phyloP scores from a whole-genome alignment of 2,329 filamentous ascomycete species.

The Colletotrichum sp. region DNA sequence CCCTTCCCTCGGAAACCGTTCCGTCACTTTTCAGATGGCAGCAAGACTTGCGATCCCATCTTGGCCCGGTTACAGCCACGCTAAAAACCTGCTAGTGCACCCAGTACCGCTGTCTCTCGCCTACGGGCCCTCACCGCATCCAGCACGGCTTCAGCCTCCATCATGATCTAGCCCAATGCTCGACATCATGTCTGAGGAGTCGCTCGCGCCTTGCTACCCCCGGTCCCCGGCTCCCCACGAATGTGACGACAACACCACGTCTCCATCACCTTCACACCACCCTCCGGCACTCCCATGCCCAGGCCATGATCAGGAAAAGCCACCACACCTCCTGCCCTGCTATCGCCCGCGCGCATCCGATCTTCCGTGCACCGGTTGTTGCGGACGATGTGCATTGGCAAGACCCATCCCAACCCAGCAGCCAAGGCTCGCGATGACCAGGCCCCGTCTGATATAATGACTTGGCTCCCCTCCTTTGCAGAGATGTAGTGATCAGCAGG shows the following conservation, averaged over 20 bases:
- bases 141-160: not conserved
- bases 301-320: not conserved
- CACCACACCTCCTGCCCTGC: not conserved
- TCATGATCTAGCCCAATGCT: not conserved
- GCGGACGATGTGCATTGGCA: constrained; percentile 1
- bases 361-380: constrained; percentile 10
- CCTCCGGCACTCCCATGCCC: constrained; percentile 11
- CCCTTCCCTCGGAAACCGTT: constrained; percentile 6
- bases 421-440: constrained; percentile 6
- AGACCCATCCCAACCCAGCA: not conserved
- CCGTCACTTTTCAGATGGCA: constrained; percentile 10
- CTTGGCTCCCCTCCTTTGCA: not conserved
- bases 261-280: not conserved
- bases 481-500: constrained; percentile 16
- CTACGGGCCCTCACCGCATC: not conserved
- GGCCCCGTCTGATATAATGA: constrained; percentile 19
- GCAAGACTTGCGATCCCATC: not conserved
- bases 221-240: not conserved
- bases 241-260: not conserved
- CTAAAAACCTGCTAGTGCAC: not conserved
- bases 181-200: not conserved
- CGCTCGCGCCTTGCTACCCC: not conserved
- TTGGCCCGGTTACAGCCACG: not conserved
- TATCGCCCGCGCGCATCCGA: not conserved
- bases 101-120: not conserved